Base-by-base conservation (phyloP, 495 filamentous ascomycete genomes). In the Aspergillus heteromorphus region DNA sequence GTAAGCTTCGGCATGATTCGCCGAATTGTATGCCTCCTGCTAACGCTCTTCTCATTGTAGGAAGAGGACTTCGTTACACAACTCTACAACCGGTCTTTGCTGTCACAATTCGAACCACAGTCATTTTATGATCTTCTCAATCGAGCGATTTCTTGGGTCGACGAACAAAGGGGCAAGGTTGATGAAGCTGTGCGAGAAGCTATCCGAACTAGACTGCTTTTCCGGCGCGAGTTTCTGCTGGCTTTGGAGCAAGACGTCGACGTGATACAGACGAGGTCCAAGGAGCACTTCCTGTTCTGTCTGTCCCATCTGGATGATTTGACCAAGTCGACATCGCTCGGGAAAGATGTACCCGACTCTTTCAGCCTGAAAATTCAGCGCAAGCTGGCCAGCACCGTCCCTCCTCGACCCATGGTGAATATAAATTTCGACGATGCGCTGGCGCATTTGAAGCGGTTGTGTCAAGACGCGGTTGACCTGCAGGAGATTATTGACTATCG, bases 21-120 rank as follows among this genome's bases (percentile, higher is more conserved):
- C 7, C 19, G 36, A 27, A 34, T 51, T 18, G 43, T 40, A 31
- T 45, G 21, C 2, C 13, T 4, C 14, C 7, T 16, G 27, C 58
- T 60, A 42, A 63, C 54, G 1, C 18, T 31, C 25, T 51, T 13
- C 25, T 17, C 9, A n/a, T 38, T 18, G 36, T 60, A 95, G 88
- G 93, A 98, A 72, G 93, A 98, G 71, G 93, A 98, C 62, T 97
- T 97, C 59, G 87, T 91, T 19, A 89, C 88, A 4, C 90, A 95
- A 65, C 83, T 92, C 0, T 97, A 92, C 66, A 86, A 90, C 57
- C 82, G 92, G 23, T 79, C 78, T 40, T 78, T 99, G 0, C 72
- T 97, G 23, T 80, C 84, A 31, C 67, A 78, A 5, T 76, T 92
- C 34, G 77, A 83, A 27, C 61, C 68, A 6, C 69, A 74, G 5